Evolutionary conservation across 257 asterid genomes (phyloP).

Genomic region (Voacanga thouarsii): DNA sequence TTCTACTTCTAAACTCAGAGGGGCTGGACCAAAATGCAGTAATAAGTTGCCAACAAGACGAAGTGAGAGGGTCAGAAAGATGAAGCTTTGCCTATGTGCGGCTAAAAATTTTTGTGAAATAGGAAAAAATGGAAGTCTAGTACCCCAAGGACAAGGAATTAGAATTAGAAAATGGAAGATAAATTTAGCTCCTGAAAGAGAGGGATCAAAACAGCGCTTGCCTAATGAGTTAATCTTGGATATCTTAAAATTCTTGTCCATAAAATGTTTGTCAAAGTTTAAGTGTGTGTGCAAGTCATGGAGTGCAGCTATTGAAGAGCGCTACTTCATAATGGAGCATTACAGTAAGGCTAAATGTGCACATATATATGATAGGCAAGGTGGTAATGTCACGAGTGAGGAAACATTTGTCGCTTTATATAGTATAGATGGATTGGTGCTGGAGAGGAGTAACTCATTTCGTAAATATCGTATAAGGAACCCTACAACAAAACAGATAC

Average conservation of each 20-base stretch:
- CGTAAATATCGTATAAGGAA: conserved; percentile 1
- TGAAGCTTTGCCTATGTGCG: too few relatives aligned
- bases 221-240: background rate
- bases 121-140: too few relatives aligned
- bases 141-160: too few relatives aligned
- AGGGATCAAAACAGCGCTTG: background rate
- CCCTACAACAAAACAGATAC: background rate
- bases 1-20: too few relatives aligned
- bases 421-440: background rate
- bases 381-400: background rate
- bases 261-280: background rate
- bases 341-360: background rate
- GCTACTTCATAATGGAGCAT: conserved; percentile 3
- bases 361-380: background rate
- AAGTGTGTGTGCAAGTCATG: conserved; percentile 9
- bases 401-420: background rate
- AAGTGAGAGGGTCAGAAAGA: too few relatives aligned
- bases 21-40: too few relatives aligned
- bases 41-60: too few relatives aligned
- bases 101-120: too few relatives aligned
- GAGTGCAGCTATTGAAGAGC: background rate
- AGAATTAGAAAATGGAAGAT: background rate
- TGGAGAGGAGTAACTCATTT: background rate
- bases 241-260: background rate
- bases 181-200: background rate